Base-by-base conservation (phyloP, 2,329 filamentous ascomycete genomes). In the Curvularia eragrostidis region DNA sequence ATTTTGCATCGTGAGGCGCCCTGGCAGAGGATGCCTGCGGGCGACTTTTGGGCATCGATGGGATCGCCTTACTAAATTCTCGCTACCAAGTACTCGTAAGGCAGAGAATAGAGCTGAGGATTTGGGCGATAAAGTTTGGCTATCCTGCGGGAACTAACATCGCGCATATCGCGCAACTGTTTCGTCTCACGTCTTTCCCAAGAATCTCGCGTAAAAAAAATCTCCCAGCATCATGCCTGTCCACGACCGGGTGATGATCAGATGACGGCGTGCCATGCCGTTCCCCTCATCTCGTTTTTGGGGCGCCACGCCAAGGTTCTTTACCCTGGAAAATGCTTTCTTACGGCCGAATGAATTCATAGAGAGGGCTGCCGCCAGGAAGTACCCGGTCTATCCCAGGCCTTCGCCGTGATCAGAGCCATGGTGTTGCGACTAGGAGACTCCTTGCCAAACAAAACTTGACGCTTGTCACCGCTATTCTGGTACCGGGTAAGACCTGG, bases 221-320 rank as follows among this genome's bases (percentile, higher is more conserved):
- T 36, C 39, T 55, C 24, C 62, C 39, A 42, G 60, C 60, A 65
- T 65, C 32, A 65, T 65, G 58, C 66, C 47, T 53, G 59, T 39
- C 48, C 36, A n/a, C 23, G 24, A 43, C 18, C 23, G 52, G 48
- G 55, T 42, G 38, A 47, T 56, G 63, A 52, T 52, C 49, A 55
- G 44, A 57, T 56, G 57, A 52, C 51, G 54, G 38, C 26, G 43
- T 24, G 23, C 50, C 51, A 52, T 42, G 41, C 55, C 21, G 19
- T 44, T 54, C 39, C 42, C 43, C 36, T 58, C 50, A 49, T 58
- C 50, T 54, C 21, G 32, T 48, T 38, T 32, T 48, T 48, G 32
- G 39, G 21, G 15, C 36, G 24, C 30, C 6, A 41, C 26, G 30
- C 24, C 44, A 54, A 41, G 55, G 39, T 38, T 49, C 28, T n/a